Base-by-base conservation (phyloP, 768 basidiomycete species). In the Roridomyces roridus region DNA sequence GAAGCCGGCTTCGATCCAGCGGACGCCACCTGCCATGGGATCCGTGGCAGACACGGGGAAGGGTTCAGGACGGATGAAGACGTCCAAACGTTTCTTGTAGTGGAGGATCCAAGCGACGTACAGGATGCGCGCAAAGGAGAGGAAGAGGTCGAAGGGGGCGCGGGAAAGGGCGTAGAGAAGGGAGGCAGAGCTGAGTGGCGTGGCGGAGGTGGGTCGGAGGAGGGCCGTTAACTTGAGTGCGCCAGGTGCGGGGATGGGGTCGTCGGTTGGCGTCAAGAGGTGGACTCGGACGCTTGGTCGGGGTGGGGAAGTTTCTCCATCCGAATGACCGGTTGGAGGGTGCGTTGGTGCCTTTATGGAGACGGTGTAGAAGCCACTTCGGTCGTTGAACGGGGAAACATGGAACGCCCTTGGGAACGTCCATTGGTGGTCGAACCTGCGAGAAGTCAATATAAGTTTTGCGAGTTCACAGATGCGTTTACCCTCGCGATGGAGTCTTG, bases 371-470 rank as follows among this genome's bases (percentile, higher is more conserved):
- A 76, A 86, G 0, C 88, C 88, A 21, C 79, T 75, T 4, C 88
- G 79, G 63, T 88, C 85, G 67, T 89, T 91, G 77, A 89, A 90
- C 0, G 89, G 87, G 0, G 88, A 91, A 42, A 91, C 88, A 62
- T 91, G 88, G 67, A 91, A 91, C 58, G 82, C 77, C 23, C 88
- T 84, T 18, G 74, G 76, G 50, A 91, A 83, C 0, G 82, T 85
- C 86, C 88, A 91, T 51, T 85, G 80, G 58, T 86, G 80, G 51
- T 85, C 76, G 58, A 80, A 84, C 0, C 85, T 85, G 61, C n/a
- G 23, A 21, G 5, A 15, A 46, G 36, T 14, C 25, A 41, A 34
- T n/a, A n/a, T n/a, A 26, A 56, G 28, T 10, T 10, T 40, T 35
- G 4, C 28, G 9, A 29, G 21, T 36, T 23, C 36, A 14, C 2